Evolutionary conservation across 2,329 filamentous ascomycete species (phyloP), one percentile per base, ranked within the genome.

Genomic region (Talaromyces atroroseus): DNA sequence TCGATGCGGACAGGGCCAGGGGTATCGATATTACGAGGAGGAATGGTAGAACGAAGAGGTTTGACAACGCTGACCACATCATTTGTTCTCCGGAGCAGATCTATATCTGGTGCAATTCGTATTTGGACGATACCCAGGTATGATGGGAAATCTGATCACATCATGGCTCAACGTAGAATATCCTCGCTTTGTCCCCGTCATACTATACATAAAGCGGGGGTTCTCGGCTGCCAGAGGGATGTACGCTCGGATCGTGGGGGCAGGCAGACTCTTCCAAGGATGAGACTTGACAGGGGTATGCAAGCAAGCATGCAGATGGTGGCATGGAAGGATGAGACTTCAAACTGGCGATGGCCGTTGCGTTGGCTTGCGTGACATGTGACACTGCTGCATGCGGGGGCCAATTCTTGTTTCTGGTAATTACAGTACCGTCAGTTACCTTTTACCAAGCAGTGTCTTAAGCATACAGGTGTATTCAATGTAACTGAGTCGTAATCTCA

Each of bases 21-120:
- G 86, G 85, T 12, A 87, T 71, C 21, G 84, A 84, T 64, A 86
- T 75, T 60, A 86, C 60, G 64, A 83, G 77, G 61, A 88, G 74
- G 64, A 86, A 78, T n/a, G 84, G 84, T 52, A 86, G 76, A 52
- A 84, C 73, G 49, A 87, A 68, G 49, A 74, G 53, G 16, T 66
- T 67, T 11, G 65, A 66, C 32, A 72, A 47, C 40, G 60, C 60
- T 38, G 65, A 65, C 63, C 64, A 68, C 63, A 64, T 65, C 18
- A 34, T 49, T 10, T 29, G 23, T 40, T 14, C 16, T n/a, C 36
- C 6, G 34, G 14, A 6, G 14, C 36, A 40, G n/a, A 6, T 40
- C 18, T 18, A 18, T 40, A 40, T 18, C 5, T 11, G 3, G 12
- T 26, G 24, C 7, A 7, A 26, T 26, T 26, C 24, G 24, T 26